Conservation (phyloP, 306 rosid species). For the Pterocarpus santalinus region DNA sequence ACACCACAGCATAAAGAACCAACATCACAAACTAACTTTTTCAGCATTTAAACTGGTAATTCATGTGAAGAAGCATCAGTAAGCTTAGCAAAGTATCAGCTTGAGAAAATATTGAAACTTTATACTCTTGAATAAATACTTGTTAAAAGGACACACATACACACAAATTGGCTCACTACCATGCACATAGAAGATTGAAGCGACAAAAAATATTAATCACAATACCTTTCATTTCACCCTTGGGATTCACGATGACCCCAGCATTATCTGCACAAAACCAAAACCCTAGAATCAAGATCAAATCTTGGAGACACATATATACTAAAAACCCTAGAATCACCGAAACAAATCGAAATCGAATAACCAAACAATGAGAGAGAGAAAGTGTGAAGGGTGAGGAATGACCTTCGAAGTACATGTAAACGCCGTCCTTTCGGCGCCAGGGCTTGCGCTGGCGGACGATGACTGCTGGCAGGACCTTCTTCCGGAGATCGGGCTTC, state of each 20-base stretch:
- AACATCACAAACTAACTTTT: too few species aligned
- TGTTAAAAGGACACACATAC: background rate
- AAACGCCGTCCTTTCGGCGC: constrained; percentile 98
- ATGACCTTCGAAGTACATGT: constrained; percentile 89
- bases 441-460: constrained; percentile 93
- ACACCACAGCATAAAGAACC: too few species aligned
- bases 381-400: background rate
- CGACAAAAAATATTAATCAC: background rate
- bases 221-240: constrained; percentile 92
- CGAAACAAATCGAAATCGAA: background rate
- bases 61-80: too few species aligned
- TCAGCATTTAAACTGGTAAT: too few species aligned
- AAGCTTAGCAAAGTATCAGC: too few species aligned
- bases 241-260: constrained; percentile 88
- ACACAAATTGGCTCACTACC: background rate
- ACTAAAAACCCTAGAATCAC: background rate
- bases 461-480: constrained; percentile 88
- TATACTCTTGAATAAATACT: background rate
- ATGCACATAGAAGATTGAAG: background rate
- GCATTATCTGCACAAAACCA: constrained; percentile 69
- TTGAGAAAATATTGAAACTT: background rate
- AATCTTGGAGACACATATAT: background rate
- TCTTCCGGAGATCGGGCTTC: constrained; percentile 90
- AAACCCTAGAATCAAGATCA: background rate
- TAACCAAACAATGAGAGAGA: background rate